Evolutionary conservation across 23 red algal species (phyloP).

Genomic region (Gracilaria domingensis): DNA sequence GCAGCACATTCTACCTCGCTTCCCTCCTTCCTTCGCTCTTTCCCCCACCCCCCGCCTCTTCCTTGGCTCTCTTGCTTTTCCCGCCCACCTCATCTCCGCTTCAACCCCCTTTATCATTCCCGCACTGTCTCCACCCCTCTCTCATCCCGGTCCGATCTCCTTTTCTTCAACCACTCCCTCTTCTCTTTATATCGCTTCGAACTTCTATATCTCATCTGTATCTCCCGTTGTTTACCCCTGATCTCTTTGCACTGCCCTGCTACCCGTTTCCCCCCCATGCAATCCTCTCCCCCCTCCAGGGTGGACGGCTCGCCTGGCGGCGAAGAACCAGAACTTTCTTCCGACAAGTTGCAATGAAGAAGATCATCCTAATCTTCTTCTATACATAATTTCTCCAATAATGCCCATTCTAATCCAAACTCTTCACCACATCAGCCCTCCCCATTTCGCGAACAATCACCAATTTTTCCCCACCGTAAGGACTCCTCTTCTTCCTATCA

Average conservation of each 20-base stretch:
- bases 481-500: conserved; percentile 35
- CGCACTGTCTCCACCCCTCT: background rate
- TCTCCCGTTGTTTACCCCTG: conserved; percentile 21
- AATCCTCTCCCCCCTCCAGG: background rate
- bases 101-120: background rate
- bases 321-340: conserved; percentile 17
- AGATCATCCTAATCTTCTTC: conserved; percentile 7
- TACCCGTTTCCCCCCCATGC: conserved; percentile 6
- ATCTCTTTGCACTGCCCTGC: background rate
- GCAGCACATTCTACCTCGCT: conserved; percentile 30
- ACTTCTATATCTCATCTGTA: conserved; percentile 49
- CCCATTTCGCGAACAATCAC: background rate
- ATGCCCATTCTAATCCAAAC: background rate
- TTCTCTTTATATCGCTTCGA: conserved; percentile 34
- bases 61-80: background rate
- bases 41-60: background rate
- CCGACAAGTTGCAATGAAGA: background rate
- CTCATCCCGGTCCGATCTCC: background rate
- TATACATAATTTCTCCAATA: conserved; percentile 10
- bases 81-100: background rate
- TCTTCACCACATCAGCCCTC: conserved; percentile 1
- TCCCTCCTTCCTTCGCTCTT: background rate
- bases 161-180: background rate
- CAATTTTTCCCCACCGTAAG: conserved; percentile 19
- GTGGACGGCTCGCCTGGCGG: background rate